Evolutionary conservation across 2,329 filamentous ascomycete genomes (phyloP), one percentile per base, ranked within the genome.

Genomic region (Clonostachys chloroleuca): DNA sequence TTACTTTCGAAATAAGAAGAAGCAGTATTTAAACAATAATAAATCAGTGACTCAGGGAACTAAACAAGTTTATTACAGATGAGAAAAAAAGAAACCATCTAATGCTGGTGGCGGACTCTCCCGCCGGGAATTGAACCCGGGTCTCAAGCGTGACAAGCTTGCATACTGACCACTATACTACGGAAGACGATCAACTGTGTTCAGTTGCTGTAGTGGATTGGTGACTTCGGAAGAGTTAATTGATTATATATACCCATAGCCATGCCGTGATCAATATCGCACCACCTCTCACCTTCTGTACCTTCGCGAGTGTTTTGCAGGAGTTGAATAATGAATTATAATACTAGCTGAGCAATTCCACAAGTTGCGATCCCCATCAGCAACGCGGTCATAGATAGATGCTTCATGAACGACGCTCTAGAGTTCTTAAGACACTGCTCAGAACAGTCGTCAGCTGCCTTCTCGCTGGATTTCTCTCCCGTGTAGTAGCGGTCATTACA

Each of bases 121-220:
- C 45, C 45, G 45, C 45, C 45, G 45, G 45, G 45, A 47, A 47
- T 47, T 47, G 45, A 47, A 47, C 45, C 45, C 45, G 45, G 45
- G 45, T 47, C 45, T 47, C 45, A 35, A 47, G 45, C 45, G 45
- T 47, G 45, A 47, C 45, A 47, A 47, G 45, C 45, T 47, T 35
- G 45, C 45, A 47, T 47, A 47, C 45, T 47, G 45, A 47, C 45
- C 45, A 47, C 45, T 47, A 47, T 47, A 47, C 45, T 47, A 47
- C 45, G 45, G 45, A 47, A 47, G 45, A 47, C 37, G 44, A 41
- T 40, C 12, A 37, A 30, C 40, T 47, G 45, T 47, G 40, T 12
- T 13, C 44, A 46, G 39, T 16, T 40, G 37, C 40, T 34, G 44
- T 46, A 46, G 44, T 35, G 44, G 42, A 40, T 16, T 30, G 35